Evolutionary conservation across 805 yeast species (phyloP).

Genomic region (Kuraishia capsulata): DNA sequence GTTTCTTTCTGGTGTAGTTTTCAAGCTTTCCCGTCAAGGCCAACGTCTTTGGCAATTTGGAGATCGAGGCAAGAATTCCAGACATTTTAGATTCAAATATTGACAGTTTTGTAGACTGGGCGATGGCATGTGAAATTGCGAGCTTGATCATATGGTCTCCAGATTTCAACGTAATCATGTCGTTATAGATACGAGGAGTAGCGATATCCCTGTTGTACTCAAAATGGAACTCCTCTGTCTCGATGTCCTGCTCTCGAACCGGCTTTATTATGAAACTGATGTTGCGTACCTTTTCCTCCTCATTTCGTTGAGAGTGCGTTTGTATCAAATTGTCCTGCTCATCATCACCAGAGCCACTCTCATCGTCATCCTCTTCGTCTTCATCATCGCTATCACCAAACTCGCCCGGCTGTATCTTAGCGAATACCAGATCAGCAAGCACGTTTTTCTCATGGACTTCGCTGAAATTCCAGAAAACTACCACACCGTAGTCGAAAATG

Average conservation of each 20-base stretch:
- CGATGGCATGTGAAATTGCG: conserved; percentile 93
- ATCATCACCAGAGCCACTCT: conserved; percentile 23
- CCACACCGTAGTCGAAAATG: conserved; percentile 84
- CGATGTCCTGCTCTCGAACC: conserved; percentile 80
- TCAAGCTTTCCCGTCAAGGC: conserved; percentile 89
- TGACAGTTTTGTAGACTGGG: conserved; percentile 89
- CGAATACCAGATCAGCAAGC: conserved; percentile 83
- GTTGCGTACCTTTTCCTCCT: conserved; percentile 10
- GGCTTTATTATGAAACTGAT: conserved; percentile 48
- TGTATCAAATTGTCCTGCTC: conserved; percentile 3
- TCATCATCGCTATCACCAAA: conserved; percentile 31
- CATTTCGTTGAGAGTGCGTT: neutral
- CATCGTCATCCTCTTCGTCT: conserved; percentile 27
- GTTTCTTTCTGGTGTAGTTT: conserved; percentile 65
- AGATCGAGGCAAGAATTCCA: conserved; percentile 69
- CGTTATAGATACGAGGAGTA: conserved; percentile 74
- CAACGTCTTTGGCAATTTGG: conserved; percentile 80
- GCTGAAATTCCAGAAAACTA: conserved; percentile 96
- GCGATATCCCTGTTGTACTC: conserved; percentile 43
- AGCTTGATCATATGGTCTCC: conserved; percentile 90
- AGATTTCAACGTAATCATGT: conserved; percentile 81
- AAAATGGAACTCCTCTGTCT: conserved; percentile 80
- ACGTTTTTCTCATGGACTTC: conserved; percentile 90
- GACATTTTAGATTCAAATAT: conserved; percentile 90
- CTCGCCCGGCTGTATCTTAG: conserved; percentile 30